Conservation (phyloP, 169 alveolate genomes). For the Eimeria acervulina region DNA sequence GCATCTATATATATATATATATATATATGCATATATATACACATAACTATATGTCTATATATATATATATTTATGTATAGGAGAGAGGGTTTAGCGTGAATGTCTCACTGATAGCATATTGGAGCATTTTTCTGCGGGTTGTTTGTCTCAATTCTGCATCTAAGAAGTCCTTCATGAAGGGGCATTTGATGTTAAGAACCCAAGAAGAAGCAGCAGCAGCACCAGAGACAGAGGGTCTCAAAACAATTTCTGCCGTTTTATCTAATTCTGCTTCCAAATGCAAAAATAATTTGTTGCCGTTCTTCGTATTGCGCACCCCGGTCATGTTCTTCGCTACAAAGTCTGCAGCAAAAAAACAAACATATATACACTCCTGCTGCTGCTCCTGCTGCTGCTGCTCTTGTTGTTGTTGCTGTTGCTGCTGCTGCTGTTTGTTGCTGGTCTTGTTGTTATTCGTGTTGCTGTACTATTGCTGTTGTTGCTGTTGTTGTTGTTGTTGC, state of each 20-base stretch:
- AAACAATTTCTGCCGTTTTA: constrained; percentile 7
- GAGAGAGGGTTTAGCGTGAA: not conserved
- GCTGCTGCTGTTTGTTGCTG: not conserved
- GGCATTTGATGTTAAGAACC: constrained; percentile 41
- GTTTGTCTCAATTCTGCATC: not conserved
- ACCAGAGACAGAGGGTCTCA: not conserved
- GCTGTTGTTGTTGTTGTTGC: no score
- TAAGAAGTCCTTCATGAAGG: constrained; percentile 40
- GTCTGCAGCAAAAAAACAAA: not conserved
- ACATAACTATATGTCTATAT: no score
- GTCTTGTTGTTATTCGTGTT: no score
- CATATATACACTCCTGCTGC: not conserved
- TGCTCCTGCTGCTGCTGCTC: not conserved
- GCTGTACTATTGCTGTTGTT: no score
- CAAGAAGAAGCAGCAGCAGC: no score
- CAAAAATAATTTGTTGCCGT: not conserved
- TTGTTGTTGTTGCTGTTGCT: not conserved
- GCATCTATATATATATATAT: no score
- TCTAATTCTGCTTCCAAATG: not conserved
- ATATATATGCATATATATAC: no score
- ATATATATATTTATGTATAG: no score
- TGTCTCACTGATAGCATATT: constrained; percentile 17
- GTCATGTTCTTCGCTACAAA: not conserved
- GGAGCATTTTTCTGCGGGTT: constrained; percentile 1
- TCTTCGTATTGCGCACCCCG: constrained; percentile 1